Conservation (phyloP, 2,329 filamentous ascomycete genomes). For the Plenodomus lindquistii region DNA sequence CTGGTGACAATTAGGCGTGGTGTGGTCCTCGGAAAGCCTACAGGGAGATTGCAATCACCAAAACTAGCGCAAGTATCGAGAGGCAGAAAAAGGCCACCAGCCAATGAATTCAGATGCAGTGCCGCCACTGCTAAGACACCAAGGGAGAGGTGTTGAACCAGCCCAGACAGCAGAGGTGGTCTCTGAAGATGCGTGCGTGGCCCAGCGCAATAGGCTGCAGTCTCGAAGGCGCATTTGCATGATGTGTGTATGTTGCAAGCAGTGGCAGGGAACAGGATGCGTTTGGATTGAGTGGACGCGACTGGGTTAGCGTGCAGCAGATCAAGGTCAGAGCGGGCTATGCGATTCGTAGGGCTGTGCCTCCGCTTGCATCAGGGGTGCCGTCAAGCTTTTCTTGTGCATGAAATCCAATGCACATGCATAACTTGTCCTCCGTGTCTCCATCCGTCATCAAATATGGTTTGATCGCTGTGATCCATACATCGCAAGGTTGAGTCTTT, state of each 20-base stretch:
- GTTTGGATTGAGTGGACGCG: not conserved
- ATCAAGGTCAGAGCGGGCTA: too few relatives aligned
- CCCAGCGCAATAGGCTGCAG: not conserved
- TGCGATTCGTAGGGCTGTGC: not conserved
- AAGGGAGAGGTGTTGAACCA: not conserved
- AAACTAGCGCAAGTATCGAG: conserved; percentile 4
- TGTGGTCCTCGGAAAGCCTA: conserved; percentile 12
- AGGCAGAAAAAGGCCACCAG: not conserved
- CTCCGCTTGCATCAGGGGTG: not conserved
- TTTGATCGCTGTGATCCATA: not conserved
- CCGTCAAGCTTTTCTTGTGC: not conserved
- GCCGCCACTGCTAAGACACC: not conserved
- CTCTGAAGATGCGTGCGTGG: not conserved
- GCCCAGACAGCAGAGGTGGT: not conserved
- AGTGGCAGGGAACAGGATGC: not conserved
- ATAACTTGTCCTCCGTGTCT: not conserved
- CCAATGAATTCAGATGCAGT: not conserved
- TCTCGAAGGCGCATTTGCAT: not conserved
- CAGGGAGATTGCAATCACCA: conserved; percentile 35
- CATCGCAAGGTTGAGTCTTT: not conserved
- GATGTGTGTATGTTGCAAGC: not conserved
- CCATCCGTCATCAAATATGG: not conserved
- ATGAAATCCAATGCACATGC: not conserved
- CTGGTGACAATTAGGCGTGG: too few relatives aligned
- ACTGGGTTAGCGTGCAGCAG: not conserved